A percentile compares a stretch with the other conserved stretches of the same genome.
Evolutionary conservation across 495 filamentous ascomycete genomes (phyloP).

Genomic region (Pyrenopolyporus hunteri): DNA sequence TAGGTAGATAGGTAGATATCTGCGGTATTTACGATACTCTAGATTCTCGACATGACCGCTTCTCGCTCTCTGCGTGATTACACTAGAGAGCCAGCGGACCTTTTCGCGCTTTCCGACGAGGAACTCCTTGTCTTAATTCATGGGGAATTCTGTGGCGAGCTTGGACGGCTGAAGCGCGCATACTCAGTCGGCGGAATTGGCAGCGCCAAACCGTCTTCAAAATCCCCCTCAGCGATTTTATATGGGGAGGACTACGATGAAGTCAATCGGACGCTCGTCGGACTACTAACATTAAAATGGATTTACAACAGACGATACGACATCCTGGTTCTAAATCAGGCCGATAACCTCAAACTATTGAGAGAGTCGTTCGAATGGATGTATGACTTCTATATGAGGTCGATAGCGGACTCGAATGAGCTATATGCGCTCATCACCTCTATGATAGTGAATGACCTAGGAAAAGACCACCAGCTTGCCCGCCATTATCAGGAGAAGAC

Average conservation of each 20-base stretch:
- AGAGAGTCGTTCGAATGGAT: constrained; percentile 35
- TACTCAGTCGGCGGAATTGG: constrained; percentile 24
- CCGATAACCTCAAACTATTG: constrained; percentile 23
- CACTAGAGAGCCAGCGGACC: background rate
- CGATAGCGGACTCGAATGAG: constrained; percentile 21
- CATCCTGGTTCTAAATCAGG: constrained; percentile 36
- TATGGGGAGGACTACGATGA: constrained; percentile 42
- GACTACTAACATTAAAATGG: constrained; percentile 46
- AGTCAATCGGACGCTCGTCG: constrained; percentile 47
- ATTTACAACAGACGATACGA: constrained; percentile 41
- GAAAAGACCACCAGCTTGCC: constrained; percentile 46
- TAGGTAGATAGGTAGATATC: too few relatives aligned
- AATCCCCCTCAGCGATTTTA: constrained; percentile 40
- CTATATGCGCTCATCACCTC: constrained; percentile 45
- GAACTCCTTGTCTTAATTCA: constrained; percentile 21
- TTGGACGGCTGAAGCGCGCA: constrained; percentile 29
- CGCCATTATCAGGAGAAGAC: constrained; percentile 36
- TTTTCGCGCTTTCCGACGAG: constrained; percentile 24
- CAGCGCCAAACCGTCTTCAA: constrained; percentile 1
- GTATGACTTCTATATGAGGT: constrained; percentile 7
- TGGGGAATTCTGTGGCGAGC: constrained; percentile 21
- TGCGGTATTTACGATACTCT: too few relatives aligned
- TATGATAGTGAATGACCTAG: constrained; percentile 49
- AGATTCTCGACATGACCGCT: constrained; percentile 4
- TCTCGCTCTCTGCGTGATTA: background rate